A percentile compares a stretch with the other conserved stretches of the same genome.
Conservation (phyloP, 495 filamentous ascomycete genomes). For the Cercophora newfieldiana region DNA sequence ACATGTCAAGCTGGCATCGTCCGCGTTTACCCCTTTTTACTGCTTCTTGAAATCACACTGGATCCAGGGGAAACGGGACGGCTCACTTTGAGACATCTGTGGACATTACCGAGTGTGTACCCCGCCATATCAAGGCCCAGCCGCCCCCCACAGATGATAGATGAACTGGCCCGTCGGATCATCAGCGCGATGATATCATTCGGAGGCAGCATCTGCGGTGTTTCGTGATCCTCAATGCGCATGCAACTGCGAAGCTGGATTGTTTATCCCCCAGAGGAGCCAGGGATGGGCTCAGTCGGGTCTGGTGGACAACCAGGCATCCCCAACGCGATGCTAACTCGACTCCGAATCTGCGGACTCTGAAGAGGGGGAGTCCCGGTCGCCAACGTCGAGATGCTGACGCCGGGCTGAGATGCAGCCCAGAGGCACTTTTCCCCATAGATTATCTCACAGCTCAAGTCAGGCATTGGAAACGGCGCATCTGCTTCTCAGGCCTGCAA, state of each 20-base stretch:
- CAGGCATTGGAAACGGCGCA: background rate
- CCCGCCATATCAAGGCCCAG: background rate
- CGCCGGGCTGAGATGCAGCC: background rate
- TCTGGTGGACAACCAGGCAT: no score
- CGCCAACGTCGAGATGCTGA: background rate
- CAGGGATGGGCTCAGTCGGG: no score
- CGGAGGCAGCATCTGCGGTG: background rate
- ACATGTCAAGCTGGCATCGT: background rate
- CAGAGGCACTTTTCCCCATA: background rate
- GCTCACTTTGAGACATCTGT: background rate
- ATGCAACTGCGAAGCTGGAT: background rate
- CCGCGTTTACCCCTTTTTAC: background rate
- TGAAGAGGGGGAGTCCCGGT: background rate
- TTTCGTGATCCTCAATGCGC: constrained; percentile 7
- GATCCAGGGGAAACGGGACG: background rate
- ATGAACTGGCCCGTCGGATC: background rate
- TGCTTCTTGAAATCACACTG: background rate
- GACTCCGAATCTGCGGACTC: background rate
- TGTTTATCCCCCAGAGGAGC: background rate
- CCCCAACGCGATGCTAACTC: background rate
- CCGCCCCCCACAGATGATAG: background rate
- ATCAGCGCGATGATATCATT: constrained; percentile 26
- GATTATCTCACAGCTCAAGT: background rate
- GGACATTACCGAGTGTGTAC: background rate
- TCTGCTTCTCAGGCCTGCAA: background rate